Evolutionary conservation across 23 red algal genomes (phyloP), one percentile per base, ranked within the genome.

Genomic region (Gracilaria vermiculophylla): DNA sequence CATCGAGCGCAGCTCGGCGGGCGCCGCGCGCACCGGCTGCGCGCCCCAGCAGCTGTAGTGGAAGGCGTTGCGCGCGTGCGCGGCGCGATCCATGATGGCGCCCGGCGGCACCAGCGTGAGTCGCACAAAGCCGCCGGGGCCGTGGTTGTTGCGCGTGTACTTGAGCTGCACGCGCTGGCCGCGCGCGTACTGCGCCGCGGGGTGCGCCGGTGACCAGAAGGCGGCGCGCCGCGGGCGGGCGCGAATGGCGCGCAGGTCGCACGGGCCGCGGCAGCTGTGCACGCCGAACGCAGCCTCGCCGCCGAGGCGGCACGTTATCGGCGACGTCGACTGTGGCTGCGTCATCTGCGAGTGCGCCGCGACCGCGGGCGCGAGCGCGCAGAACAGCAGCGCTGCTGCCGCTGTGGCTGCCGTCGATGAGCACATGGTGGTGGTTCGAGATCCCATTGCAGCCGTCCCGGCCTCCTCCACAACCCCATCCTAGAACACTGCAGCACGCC

Each of bases 21-120:
- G 10, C 1, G 23, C 23, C 10, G 84, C 84, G 21, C 15, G 0
- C n/a, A 65, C 69, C 29, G 84, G 53, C 13, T 52, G 33, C 48
- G 87, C 87, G 75, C 87, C 87, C 90, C 90, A 93, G 90, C 90
- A 93, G 52, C 51, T 85, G 53, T 85, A 93, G 71, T 93, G 80
- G 29, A 93, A 93, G 11, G 90, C 90, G 45, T 79, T 79, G 52
- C 56, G 33, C 11, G 29, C 79, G 71, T 93, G 90, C 5, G 69
- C 56, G 12, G 19, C 21, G 49, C 47, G 42, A 37, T 86, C 33
- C 69, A 85, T 80, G 16, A 85, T 78, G 0, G 69, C 20, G 1
- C 17, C 36, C 0, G 81, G 52, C 21, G 50, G 44, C 36, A 93
- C 90, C 17, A 93, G 54, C 16, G 80, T 69, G 16, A 84, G 37